Evolutionary conservation across 176 grass and related monocot species (phyloP).

Genomic region (Triticum aestivum): IWGSC_CS_RefSeq_v2.1 NC_057798.1:655169231-655169730

Average conservation of each 20-base stretch:
- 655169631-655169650: not conserved
- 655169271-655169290: slow-evolving; percentile 32
- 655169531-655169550: slow-evolving; percentile 3
- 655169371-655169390: slow-evolving; percentile 91
- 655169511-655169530: not conserved
- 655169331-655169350: slow-evolving; percentile 90
- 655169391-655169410: slow-evolving; percentile 75
- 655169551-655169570: not conserved
- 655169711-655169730: slow-evolving; percentile 19
- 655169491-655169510: slow-evolving; percentile 35
- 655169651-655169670: slow-evolving; percentile 7
- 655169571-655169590: slow-evolving; percentile 25
- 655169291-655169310: slow-evolving; percentile 60
- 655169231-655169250: slow-evolving; percentile 48
- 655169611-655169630: not conserved
- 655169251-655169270: not conserved
- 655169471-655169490: slow-evolving; percentile 25
- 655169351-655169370: slow-evolving; percentile 93
- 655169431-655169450: slow-evolving; percentile 86
- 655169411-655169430: slow-evolving; percentile 94
- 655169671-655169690: slow-evolving; percentile 3
- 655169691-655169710: not conserved
- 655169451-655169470: not conserved
- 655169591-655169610: not conserved
- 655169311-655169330: slow-evolving; percentile 69